Evolutionary conservation across 331 rosid species (phyloP).

Genomic region (Malus hybrid): DNA sequence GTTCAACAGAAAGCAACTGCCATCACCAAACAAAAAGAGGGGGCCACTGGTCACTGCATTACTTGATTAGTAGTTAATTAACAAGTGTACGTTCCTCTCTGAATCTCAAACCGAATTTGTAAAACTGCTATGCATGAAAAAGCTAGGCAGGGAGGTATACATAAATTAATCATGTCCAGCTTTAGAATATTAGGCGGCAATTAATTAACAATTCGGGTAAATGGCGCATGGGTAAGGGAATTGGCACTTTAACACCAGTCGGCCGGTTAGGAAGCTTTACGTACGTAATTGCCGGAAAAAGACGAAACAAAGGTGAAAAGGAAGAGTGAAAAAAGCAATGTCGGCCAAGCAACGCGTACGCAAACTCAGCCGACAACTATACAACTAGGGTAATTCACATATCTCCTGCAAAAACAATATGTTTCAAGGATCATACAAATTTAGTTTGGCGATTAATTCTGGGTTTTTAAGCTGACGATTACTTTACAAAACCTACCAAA

Average conservation of each 20-base stretch:
- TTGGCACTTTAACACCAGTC: not conserved
- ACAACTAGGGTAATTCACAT: not conserved
- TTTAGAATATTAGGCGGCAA: too few species aligned
- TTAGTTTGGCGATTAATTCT: too few species aligned
- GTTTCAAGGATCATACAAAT: not conserved
- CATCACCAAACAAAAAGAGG: not conserved
- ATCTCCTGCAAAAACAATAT: not conserved
- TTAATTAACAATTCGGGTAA: too few species aligned
- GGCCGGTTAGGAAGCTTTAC: not conserved
- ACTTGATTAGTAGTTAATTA: not conserved
- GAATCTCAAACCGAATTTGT: too few species aligned
- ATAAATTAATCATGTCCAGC: not conserved
- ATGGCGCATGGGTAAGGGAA: not conserved
- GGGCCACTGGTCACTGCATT: not conserved
- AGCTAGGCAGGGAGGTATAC: not conserved
- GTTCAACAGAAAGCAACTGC: too few species aligned
- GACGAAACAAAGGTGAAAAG: not conserved
- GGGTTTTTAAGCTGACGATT: too few species aligned
- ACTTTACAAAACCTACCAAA: not conserved
- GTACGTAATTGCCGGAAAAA: not conserved
- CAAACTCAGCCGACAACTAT: not conserved
- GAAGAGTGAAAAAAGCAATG: not conserved
- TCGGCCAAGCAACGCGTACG: not conserved
- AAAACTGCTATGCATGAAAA: too few species aligned
- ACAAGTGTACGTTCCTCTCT: not conserved